Base-by-base conservation (phyloP, 2,329 filamentous ascomycete genomes). In the Chaetomium sp. region DNA sequence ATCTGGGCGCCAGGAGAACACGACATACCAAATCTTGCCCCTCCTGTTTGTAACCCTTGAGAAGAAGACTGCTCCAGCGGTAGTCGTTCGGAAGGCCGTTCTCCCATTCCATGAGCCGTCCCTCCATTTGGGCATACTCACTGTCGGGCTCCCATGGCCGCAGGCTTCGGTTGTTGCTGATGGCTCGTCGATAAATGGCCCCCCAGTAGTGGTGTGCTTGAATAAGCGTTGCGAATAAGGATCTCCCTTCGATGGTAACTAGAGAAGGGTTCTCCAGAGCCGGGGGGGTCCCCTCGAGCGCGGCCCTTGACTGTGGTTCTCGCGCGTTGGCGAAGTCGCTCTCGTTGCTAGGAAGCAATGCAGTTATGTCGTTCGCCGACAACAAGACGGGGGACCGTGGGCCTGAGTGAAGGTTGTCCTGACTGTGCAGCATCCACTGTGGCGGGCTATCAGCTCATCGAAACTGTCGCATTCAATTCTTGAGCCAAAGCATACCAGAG, bases 341-440 rank as follows among this genome's bases (percentile, higher is more conserved):
- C 69, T 86, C 84, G 64, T 82, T 78, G 70, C 82, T 79, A 0
- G 84, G 84, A 1, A 86, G 77, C 25, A 85, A 75, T 1, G 83
- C 76, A 0, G 82, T 85, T 51, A 86, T 86, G 65, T 86, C 83
- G 38, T 78, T 77, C 3, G 82, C 80, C 5, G 79, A 78, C 3
- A 86, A 75, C 0, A 82, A 82, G 2, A 84, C 77, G 2, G 83
- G 83, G 12, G 82, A 82, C 33, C 77, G 75, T 3, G 82, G 81
- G 0, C 83, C 81, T 0, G 82, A 84, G 66, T 85, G 82, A 27
- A 86, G 76, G 67, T 84, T 85, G 66, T 86, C 84, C 69, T 86
- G 84, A 68, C 80, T 85, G 70, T 86, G 81, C 38, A 86, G 71
- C 82, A 86, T 85, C 84, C 84, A 86, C 82, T 85, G 59, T 9